Percentiles rank a stretch among this genome's conserved stretches.
Conservation (phyloP, 306 rosid species). For the Cyamopsis tetragonoloba region DNA sequence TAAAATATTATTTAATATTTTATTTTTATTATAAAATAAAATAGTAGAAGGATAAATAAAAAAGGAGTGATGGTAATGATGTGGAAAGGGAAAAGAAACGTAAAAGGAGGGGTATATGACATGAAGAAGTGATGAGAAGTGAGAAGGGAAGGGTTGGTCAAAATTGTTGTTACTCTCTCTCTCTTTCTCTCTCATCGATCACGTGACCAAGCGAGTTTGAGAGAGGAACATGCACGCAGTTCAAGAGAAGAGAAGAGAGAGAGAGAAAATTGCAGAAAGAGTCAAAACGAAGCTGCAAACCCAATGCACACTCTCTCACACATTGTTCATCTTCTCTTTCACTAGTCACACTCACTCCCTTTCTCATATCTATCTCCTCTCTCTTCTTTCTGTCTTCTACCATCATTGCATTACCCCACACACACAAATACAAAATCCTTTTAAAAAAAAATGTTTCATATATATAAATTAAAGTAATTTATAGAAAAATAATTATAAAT, state of each 20-base stretch:
- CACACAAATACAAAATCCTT: neutral
- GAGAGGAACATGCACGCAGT: conserved; percentile 44
- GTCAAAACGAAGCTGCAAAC: conserved; percentile 32
- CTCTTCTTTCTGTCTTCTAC: conserved; percentile 22
- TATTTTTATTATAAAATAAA: too few species aligned
- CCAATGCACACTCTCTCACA: conserved; percentile 24
- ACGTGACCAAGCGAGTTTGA: conserved; percentile 53
- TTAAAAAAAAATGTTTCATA: too few species aligned
- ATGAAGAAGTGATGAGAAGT: neutral
- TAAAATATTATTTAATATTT: too few species aligned
- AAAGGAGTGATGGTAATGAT: too few species aligned
- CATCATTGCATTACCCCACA: conserved; percentile 36
- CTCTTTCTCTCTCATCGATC: conserved; percentile 41
- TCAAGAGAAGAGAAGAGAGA: conserved; percentile 28
- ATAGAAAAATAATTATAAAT: too few species aligned
- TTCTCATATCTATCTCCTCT: neutral
- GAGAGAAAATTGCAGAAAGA: conserved; percentile 24
- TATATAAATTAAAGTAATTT: too few species aligned
- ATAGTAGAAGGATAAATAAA: too few species aligned
- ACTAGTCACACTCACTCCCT: too few species aligned
- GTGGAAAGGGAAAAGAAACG: too few species aligned
- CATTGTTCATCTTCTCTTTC: too few species aligned
- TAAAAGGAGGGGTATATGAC: too few species aligned
- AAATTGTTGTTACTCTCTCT: conserved; percentile 24
- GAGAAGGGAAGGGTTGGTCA: neutral